Base-by-base conservation (phyloP, 192 early-diverging fungal species). In the Podila minutissima region DNA sequence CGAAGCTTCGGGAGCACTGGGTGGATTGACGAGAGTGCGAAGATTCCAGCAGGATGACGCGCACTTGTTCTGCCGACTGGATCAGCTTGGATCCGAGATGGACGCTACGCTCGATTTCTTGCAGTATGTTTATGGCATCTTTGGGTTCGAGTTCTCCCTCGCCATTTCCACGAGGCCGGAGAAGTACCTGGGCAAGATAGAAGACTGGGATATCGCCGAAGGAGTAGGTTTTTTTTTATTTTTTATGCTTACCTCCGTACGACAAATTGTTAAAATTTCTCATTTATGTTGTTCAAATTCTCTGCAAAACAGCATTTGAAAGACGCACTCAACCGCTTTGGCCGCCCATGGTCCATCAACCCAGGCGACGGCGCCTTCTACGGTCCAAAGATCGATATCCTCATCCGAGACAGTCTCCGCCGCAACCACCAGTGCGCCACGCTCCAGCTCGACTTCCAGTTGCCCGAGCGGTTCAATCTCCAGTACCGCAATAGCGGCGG, bases 1-100 rank as follows among this genome's bases (percentile, higher is more conserved):
- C 62, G 94, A 96, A 74, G 93, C 94, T 28, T 96, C 96, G 32
- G 98, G 98, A 12, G 97, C 98, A 3, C 84, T 99, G 20, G 84
- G 93, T 48, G 98, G 98, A 17, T 88, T 98, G 66, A 99, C 97
- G 38, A 94, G 98, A 75, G 97, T 98, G 35, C 92, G 97, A 62
- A 86, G 98, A 64, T 98, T 99, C 90, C 96, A 98, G 86, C 98
- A 99, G 83, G 98, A 99, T 74, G 98, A 99, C 85, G 97, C 98
- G 13, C 98, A 99, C 74, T 94, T 99, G 66, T 99, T 99, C 86
- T 98, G 97, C 86, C 86, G 89, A 12, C 71, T 92, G 48, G 94
- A 95, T 75, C 97, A 98, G 88, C 89, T 98, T 46, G 81, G 81
- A 13, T 59, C 75, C 29, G 98, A 99, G 87, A 98, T 99, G 84